Percentiles rank a stretch among this genome's conserved stretches.
Conservation (phyloP, 371 early-diverging fungal species). For the Haplosporangium sp. region DNA sequence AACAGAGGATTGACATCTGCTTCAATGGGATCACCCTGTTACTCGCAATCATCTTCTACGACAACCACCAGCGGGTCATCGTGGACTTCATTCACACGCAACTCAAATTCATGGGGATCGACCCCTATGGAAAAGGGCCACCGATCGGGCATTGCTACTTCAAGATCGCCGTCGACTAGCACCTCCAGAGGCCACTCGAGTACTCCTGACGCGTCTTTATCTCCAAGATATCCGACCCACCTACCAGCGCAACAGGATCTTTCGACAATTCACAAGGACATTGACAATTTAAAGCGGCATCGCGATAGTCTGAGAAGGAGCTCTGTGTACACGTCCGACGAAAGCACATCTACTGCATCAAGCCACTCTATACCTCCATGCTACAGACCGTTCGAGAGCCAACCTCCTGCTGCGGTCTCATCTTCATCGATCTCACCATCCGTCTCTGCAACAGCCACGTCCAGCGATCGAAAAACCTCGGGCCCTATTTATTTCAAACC, state of each 20-base stretch:
- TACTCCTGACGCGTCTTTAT: background rate
- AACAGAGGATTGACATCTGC: slow-evolving; percentile 6
- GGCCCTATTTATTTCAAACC: slow-evolving; percentile 48
- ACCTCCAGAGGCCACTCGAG: slow-evolving; percentile 1
- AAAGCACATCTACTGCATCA: background rate
- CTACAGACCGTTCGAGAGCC: background rate
- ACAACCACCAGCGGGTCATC: slow-evolving; percentile 27
- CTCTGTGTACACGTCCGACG: background rate
- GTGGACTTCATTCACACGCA: slow-evolving; percentile 10
- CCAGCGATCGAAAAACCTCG: slow-evolving; percentile 6
- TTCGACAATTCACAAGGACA: slow-evolving; percentile 23
- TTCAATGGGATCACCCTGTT: slow-evolving; percentile 9
- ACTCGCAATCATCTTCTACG: slow-evolving; percentile 25
- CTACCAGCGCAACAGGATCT: background rate
- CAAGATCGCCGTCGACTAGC: slow-evolving; percentile 12
- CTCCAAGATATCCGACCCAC: background rate
- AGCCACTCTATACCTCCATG: background rate
- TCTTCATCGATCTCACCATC: slow-evolving; percentile 10
- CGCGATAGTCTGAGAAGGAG: slow-evolving; percentile 18
- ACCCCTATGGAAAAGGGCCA: background rate
- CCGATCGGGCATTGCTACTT: slow-evolving; percentile 1
- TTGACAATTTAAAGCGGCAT: slow-evolving; percentile 29
- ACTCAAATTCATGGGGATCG: background rate
- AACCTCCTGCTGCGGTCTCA: background rate
- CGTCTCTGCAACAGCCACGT: background rate